Evolutionary conservation across 345 rosid genomes (phyloP).

Genomic region (Murraya koenigii): DNA sequence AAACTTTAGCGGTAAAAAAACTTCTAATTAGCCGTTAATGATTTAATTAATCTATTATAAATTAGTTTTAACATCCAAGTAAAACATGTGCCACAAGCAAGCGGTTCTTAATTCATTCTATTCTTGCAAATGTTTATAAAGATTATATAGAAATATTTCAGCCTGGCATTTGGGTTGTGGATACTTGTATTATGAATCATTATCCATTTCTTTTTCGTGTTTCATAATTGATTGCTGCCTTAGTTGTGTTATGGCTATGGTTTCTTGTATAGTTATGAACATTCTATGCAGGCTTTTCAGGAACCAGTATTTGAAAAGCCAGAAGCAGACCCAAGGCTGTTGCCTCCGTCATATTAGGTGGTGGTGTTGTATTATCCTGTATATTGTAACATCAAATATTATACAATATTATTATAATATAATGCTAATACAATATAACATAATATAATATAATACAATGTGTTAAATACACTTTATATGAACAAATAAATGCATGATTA

Average conservation of each 20-base stretch:
- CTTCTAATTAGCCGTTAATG: no score
- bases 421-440: no score
- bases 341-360: slow-evolving; percentile 83
- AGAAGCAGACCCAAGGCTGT: slow-evolving; percentile 63
- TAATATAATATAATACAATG: no score
- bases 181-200: neutral
- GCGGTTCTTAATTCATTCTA: slow-evolving; percentile 27
- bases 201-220: no score
- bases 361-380: no score
- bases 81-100: slow-evolving; percentile 22
- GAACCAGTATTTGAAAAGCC: slow-evolving; percentile 38
- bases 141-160: slow-evolving; percentile 41
- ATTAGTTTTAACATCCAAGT: slow-evolving; percentile 7
- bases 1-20: no score
- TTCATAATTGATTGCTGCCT: neutral
- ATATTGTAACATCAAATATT: no score
- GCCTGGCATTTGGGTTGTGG: neutral
- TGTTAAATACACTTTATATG: no score
- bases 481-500: no score
- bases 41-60: no score
- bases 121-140: slow-evolving; percentile 55
- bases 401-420: no score
- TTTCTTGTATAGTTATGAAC: neutral
- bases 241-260: neutral
- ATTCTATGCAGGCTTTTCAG: slow-evolving; percentile 37